Evolutionary conservation across 2,329 filamentous ascomycete species (phyloP).

Genomic region (Diaporthe citri): DNA sequence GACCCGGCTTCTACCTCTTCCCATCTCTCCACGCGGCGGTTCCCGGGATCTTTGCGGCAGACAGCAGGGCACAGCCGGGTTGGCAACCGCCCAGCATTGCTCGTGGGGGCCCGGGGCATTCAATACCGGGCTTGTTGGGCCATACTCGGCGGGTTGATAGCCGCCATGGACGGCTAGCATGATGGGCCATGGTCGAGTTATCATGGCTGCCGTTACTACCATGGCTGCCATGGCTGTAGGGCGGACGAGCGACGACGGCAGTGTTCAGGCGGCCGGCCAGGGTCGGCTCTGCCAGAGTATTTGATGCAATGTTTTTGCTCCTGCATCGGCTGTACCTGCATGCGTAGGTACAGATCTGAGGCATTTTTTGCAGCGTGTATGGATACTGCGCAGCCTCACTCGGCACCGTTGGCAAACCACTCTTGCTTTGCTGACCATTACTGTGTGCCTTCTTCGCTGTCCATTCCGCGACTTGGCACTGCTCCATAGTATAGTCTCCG

Average conservation of each 20-base stretch:
- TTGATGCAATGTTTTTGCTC: background rate
- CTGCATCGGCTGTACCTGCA: conserved; percentile 22
- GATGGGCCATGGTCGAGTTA: background rate
- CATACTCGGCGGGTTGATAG: background rate
- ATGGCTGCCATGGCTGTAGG: background rate
- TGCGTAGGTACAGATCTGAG: conserved; percentile 10
- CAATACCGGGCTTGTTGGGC: background rate
- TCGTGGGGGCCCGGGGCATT: background rate
- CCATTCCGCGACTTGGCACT: conserved; percentile 13
- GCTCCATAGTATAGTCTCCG: conserved; percentile 8
- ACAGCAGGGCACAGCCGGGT: background rate
- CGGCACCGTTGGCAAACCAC: background rate
- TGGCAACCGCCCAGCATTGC: background rate
- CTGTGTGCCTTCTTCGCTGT: conserved; percentile 9
- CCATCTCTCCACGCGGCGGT: conserved; percentile 1
- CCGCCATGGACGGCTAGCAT: background rate
- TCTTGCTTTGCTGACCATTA: conserved; percentile 22
- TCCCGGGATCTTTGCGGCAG: conserved; percentile 17
- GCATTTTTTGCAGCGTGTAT: conserved; percentile 18
- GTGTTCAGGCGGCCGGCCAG: background rate
- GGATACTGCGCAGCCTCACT: conserved; percentile 24
- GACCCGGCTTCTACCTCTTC: conserved; percentile 15
- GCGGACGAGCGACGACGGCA: background rate
- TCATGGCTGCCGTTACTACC: background rate
- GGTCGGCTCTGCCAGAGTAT: conserved; percentile 5